Base-by-base conservation (phyloP, 1,284 basidiomycete species). In the Violaceomyces palustris region DNA sequence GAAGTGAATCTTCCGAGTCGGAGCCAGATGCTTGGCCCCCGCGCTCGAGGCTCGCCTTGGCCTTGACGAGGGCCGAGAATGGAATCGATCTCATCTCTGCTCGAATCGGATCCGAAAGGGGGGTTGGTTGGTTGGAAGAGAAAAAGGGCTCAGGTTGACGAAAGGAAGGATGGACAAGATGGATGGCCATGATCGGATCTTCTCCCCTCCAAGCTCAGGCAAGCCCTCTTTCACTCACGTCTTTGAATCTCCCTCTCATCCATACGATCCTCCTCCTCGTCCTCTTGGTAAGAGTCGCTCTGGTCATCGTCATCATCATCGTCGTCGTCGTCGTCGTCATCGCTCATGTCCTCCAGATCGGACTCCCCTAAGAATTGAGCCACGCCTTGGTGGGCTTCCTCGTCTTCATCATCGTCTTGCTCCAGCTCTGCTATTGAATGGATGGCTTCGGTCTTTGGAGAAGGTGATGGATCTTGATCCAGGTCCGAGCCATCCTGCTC, bases 51-150 rank as follows among this genome's bases (percentile, higher is more conserved):
- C 79, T 74, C 32, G 75, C 75, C 48, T 83, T 82, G 3, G 85
- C 85, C 55, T 79, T 82, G 10, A 83, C 78, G 22, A 88, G 76
- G 9, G 83, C 77, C 15, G 64, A 62, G 32, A 75, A 71, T 4
- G 71, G 68, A 21, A 73, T 44, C 25, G 50, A 24, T 30, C 48
- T 53, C 50, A 58, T 53, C 39, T 58, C 29, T 30, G 29, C 11
- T 8, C n/a, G 26, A n/a, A n/a, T 28, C n/a, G n/a, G n/a, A n/a
- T n/a, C n/a, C n/a, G n/a, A n/a, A n/a, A n/a, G n/a, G n/a, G n/a
- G n/a, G n/a, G n/a, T n/a, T n/a, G n/a, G n/a, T n/a, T n/a, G n/a
- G n/a, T n/a, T n/a, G n/a, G n/a, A n/a, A n/a, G n/a, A n/a, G n/a
- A n/a, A n/a, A n/a, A n/a, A n/a, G n/a, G n/a, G n/a, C n/a, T n/a